phyloP scores from a whole-genome alignment of 2,329 filamentous ascomycete species.

The Cercospora zeae-maydis region DNA sequence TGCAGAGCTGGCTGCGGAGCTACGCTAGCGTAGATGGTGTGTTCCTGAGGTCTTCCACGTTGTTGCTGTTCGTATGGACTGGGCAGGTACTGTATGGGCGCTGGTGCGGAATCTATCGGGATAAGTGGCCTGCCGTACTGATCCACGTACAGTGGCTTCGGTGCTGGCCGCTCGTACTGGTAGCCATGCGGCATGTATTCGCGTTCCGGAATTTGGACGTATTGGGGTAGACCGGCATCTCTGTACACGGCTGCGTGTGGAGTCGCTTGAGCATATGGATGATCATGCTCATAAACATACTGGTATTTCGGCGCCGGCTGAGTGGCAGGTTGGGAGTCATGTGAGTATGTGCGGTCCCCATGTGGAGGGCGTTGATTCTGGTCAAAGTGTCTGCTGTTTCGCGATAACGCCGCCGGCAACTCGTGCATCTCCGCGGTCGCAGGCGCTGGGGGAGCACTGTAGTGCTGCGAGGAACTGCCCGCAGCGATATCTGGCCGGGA shows the following conservation, averaged over 20 bases:
- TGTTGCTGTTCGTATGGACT: slow-evolving; percentile 31
- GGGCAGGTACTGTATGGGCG: slow-evolving; percentile 29
- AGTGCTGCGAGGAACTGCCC: slow-evolving; percentile 5
- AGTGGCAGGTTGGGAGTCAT: slow-evolving; percentile 3
- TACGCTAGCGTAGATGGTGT: slow-evolving; percentile 19
- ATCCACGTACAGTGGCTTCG: slow-evolving; percentile 34
- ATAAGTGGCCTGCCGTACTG: slow-evolving; percentile 33
- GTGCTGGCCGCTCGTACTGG: slow-evolving; percentile 25
- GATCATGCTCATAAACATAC: slow-evolving; percentile 27
- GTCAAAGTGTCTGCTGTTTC: slow-evolving; percentile 23
- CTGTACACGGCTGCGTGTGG: slow-evolving; percentile 16
- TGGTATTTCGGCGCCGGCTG: slow-evolving; percentile 27
- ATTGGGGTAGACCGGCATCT: slow-evolving; percentile 23
- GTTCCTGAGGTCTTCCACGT: slow-evolving; percentile 14
- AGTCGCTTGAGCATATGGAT: slow-evolving; percentile 19
- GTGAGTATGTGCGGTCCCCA: slow-evolving; percentile 16
- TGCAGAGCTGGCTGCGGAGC: slow-evolving; percentile 15
- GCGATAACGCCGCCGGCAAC: slow-evolving; percentile 21
- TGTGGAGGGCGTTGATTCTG: slow-evolving; percentile 26
- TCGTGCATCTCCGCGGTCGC: slow-evolving; percentile 8
- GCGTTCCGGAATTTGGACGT: slow-evolving; percentile 23
- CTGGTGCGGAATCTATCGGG: slow-evolving; percentile 29
- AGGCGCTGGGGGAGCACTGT: slow-evolving; percentile 14
- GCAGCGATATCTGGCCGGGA: neutral
- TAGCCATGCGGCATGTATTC: slow-evolving; percentile 20